Evolutionary conservation across 768 basidiomycete species (phyloP), one percentile per base, ranked within the genome.

Genomic region (Serendipita sp.): DNA sequence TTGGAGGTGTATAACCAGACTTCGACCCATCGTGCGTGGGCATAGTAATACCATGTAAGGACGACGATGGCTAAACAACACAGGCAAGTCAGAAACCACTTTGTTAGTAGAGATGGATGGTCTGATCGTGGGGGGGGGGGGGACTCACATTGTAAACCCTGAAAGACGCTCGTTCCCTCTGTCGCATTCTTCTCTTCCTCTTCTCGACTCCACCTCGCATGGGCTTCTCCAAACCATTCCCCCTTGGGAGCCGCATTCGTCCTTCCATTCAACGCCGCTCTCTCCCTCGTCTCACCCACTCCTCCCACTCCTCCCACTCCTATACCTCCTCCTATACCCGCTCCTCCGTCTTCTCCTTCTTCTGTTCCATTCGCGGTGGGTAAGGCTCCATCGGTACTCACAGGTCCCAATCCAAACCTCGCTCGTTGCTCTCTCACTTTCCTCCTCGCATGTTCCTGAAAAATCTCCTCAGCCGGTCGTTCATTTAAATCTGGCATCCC

Each of bases 11-110:
- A 76, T 62, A 82, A 69, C 69, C 83, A 88, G 46, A 87, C 78
- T 72, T 89, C 86, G 15, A 85, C 83, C 86, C 86, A 88, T 79
- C 86, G 86, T 56, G 84, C 84, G 71, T 88, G 83, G 54, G 79
- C 83, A 81, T 84, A 86, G 68, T 86, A 86, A 72, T 85, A 87
- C 84, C 86, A 86, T 7, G 79, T 79, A 48, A 88, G 74, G 47
- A 89, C 76, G 13, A 85, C 76, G 48, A 80, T 77, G 8, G 86
- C 87, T 89, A n/a, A 7, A n/a, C 7, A 53, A 85, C 76, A 48
- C 79, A 76, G 7, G n/a, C 7, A 32, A 60, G 3, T 58, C 48
- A 28, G 16, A 46, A 44, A 30, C 32, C 62, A 32, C 54, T 86
- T 86, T 89, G 45, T n/a, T 11, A 46, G 18, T 24, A 46, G 18